These are phyloP conservation scores for Podospora fimiseda DNA, from an alignment of 495 filamentous ascomycete genomes.

Conservation along the genomic window DNA sequence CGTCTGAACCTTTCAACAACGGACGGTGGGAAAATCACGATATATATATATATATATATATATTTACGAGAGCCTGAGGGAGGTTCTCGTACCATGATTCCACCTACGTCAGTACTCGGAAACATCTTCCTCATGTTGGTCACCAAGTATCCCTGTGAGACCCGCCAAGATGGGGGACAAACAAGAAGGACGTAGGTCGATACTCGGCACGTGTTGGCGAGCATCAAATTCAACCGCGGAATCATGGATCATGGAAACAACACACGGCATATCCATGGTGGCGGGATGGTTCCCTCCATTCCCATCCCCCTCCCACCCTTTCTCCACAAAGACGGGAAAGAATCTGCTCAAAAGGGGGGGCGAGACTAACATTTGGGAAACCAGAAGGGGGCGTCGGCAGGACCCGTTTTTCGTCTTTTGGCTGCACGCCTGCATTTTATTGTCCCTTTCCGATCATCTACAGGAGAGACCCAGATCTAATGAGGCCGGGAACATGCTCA, in stretches of 20 bases:
- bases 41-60: slow-evolving; percentile 3
- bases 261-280: slow-evolving; percentile 5
- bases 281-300: slow-evolving; percentile 1
- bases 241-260: neutral
- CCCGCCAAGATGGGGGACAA: slow-evolving; percentile 8
- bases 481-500: slow-evolving; percentile 3
- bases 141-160: slow-evolving; percentile 10
- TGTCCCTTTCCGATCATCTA: slow-evolving; percentile 8
- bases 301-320: neutral
- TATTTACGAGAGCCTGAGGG: neutral
- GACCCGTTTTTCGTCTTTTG: neutral
- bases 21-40: neutral
- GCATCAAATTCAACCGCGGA: slow-evolving; percentile 2
- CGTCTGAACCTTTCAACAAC: neutral
- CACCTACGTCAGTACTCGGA: slow-evolving; percentile 2
- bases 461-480: neutral
- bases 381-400: neutral
- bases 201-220: slow-evolving; percentile 9
- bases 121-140: slow-evolving; percentile 8
- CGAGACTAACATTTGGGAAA: neutral
- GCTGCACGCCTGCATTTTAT: slow-evolving; percentile 3
- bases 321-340: slow-evolving; percentile 5
- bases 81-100: slow-evolving; percentile 1
- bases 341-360: slow-evolving; percentile 3
- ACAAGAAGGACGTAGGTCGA: neutral